Evolutionary conservation across 768 basidiomycete genomes (phyloP).

Genomic region (Grammothele lineata): DNA sequence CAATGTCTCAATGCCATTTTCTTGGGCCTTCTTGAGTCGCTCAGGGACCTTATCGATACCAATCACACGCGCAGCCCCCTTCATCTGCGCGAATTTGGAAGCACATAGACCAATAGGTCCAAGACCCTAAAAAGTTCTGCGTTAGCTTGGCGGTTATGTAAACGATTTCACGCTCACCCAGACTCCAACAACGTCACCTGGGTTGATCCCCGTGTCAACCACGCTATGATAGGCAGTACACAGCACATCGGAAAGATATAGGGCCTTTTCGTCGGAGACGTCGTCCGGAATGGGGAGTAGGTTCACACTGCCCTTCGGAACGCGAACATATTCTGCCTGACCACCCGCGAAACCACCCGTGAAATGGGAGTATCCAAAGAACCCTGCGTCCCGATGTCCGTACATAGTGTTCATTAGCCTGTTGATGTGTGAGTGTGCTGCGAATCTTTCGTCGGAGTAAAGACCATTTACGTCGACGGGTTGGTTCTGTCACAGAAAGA

Average conservation of each 20-base stretch:
- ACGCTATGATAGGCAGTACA: conserved; percentile 74
- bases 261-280: conserved; percentile 57
- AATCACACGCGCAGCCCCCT: conserved; percentile 68
- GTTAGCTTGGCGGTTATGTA: no score
- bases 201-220: conserved; percentile 66
- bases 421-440: neutral
- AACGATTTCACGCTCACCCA: conserved; percentile 43
- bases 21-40: conserved; percentile 43
- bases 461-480: conserved; percentile 51
- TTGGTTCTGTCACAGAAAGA: conserved; percentile 76
- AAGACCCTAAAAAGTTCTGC: conserved; percentile 40
- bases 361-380: conserved; percentile 71
- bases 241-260: conserved; percentile 59
- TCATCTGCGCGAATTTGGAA: conserved; percentile 57
- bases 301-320: conserved; percentile 70
- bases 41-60: conserved; percentile 61
- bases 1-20: conserved; percentile 48
- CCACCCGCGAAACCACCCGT: conserved; percentile 72
- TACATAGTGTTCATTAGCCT: conserved; percentile 57
- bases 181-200: conserved; percentile 67
- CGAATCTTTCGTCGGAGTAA: neutral
- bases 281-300: conserved; percentile 63
- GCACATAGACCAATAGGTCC: conserved; percentile 65
- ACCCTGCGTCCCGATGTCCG: conserved; percentile 64
- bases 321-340: conserved; percentile 71